Percentiles rank a stretch among this genome's conserved stretches.
Evolutionary conservation across 1,284 basidiomycete genomes (phyloP).

Genomic region (Sporisorium exsertum): DNA sequence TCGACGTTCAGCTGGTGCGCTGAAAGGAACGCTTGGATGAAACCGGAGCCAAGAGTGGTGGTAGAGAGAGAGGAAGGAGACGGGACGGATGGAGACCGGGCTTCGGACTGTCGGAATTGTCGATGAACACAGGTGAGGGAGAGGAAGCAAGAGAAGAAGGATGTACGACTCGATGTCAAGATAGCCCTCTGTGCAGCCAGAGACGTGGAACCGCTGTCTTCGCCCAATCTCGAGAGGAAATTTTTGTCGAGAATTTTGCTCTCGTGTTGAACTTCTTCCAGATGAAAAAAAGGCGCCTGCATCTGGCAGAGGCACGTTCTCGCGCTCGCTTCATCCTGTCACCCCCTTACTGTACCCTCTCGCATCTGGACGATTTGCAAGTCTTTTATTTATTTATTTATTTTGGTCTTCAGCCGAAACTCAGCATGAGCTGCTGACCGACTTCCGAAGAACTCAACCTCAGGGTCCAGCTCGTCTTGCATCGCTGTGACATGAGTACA

Average conservation of each 20-base stretch:
- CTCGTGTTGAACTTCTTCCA: constrained; percentile 18
- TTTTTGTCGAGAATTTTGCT: constrained; percentile 8
- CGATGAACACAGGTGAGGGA: constrained; percentile 25
- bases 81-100: constrained; percentile 3
- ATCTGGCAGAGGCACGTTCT: neutral
- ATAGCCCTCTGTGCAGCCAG: neutral
- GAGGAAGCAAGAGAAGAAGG: constrained; percentile 7
- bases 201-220: neutral
- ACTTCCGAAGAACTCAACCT: neutral
- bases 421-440: neutral
- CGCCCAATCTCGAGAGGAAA: neutral
- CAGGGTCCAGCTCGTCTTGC: neutral
- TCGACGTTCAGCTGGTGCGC: constrained; percentile 15
- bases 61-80: constrained; percentile 14
- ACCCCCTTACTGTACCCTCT: constrained; percentile 4
- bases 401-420: neutral
- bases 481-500: too few relatives aligned
- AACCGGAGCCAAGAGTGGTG: constrained; percentile 35
- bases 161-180: neutral
- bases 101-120: constrained; percentile 9
- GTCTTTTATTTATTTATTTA: too few relatives aligned
- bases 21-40: constrained; percentile 4
- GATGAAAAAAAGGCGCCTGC: too few relatives aligned
- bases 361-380: too few relatives aligned
- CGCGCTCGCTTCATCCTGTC: neutral